Evolutionary conservation across 1,139 yeast genomes (phyloP).

Genomic region (Geotrichum klebahnii): DNA sequence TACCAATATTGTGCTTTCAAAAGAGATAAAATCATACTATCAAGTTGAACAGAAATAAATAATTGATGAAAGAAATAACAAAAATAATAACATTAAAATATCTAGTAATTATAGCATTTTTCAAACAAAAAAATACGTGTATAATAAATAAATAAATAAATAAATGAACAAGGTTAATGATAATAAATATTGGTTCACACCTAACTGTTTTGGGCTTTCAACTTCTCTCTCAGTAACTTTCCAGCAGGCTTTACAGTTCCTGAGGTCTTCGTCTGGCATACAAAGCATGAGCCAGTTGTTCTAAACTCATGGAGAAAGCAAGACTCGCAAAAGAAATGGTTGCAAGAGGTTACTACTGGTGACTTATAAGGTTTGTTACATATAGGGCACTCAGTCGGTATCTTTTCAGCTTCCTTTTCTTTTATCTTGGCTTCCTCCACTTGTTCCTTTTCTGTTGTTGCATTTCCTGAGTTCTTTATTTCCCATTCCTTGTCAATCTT

Average conservation of each 20-base stretch:
- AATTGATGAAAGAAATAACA: no score
- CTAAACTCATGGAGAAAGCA: constrained; percentile 57
- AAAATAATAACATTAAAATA: no score
- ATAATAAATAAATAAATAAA: no score
- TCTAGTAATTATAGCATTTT: no score
- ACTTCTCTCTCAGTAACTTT: constrained; percentile 32
- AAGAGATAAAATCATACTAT: no score
- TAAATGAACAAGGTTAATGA: no score
- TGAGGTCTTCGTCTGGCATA: constrained; percentile 55
- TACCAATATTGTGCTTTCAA: no score
- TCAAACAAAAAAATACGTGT: no score
- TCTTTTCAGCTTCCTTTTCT: constrained; percentile 16
- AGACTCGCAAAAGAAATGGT: constrained; percentile 60
- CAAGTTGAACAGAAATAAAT: no score
- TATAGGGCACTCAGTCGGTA: constrained; percentile 52
- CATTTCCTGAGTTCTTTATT: constrained; percentile 25
- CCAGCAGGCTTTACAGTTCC: constrained; percentile 48
- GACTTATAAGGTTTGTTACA: constrained; percentile 54
- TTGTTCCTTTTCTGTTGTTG: constrained; percentile 17
- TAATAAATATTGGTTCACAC: no score
- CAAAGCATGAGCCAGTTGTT: constrained; percentile 55
- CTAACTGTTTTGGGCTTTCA: constrained; percentile 27
- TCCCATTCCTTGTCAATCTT: constrained; percentile 75
- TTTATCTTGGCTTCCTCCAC: constrained; percentile 19
- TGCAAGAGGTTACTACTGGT: constrained; percentile 62